A percentile compares a stretch with the other conserved stretches of the same genome.
Evolutionary conservation across 2,329 filamentous ascomycete species (phyloP).

Genomic region (Fusarium redolens): DNA sequence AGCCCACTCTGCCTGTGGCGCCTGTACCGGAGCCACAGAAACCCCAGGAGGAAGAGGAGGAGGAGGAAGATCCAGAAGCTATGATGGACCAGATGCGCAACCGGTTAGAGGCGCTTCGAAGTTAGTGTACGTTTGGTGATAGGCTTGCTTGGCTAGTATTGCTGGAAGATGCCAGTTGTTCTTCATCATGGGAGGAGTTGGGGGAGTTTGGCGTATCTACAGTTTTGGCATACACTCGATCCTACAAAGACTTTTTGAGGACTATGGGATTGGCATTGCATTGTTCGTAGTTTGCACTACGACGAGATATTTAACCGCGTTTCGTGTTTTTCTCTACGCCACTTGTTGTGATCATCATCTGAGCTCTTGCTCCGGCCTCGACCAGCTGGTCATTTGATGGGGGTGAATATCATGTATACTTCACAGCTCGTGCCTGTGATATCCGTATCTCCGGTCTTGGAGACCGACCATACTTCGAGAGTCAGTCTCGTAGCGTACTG

Average conservation of each 20-base stretch:
- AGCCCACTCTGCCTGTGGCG: slow-evolving; percentile 65
- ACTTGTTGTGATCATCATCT: not conserved
- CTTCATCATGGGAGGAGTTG: slow-evolving; percentile 35
- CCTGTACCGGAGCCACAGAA: slow-evolving; percentile 67
- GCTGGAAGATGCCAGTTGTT: slow-evolving; percentile 17
- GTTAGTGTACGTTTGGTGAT: slow-evolving; percentile 57
- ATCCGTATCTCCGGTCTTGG: not conserved
- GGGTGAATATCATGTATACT: too few species aligned
- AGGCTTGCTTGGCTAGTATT: not conserved
- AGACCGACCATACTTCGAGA: not conserved
- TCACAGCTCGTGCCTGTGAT: not conserved
- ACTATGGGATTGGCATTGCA: not conserved
- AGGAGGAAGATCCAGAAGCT: slow-evolving; percentile 85
- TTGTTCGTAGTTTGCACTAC: not conserved
- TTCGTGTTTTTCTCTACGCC: not conserved
- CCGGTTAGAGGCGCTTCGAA: slow-evolving; percentile 89
- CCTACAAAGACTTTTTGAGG: slow-evolving; percentile 6
- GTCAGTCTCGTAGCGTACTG: not conserved
- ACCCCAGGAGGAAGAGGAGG: slow-evolving; percentile 64
- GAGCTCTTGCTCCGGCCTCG: not conserved
- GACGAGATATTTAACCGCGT: not conserved
- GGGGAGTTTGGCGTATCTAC: slow-evolving; percentile 35
- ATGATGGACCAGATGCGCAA: slow-evolving; percentile 96
- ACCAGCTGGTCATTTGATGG: not conserved
- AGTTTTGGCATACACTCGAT: slow-evolving; percentile 35